Evolutionary conservation across 257 asterid genomes (phyloP), one percentile per base, ranked within the genome.

Genomic region (Parsonsia alboflavescens): DNA sequence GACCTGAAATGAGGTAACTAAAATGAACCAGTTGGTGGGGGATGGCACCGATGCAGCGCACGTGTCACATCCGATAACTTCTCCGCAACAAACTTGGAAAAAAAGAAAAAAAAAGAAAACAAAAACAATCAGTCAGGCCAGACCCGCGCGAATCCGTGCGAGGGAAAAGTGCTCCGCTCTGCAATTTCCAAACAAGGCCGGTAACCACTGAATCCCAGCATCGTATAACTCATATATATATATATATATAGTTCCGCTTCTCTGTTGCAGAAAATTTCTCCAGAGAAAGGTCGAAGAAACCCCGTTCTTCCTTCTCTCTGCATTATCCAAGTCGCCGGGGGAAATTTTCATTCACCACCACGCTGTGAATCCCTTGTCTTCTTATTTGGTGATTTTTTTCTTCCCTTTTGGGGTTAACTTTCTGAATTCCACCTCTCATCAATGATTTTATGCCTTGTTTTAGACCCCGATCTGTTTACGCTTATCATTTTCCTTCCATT

Each of bases 41-140:
- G 45, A 33, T 1, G 24, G 15, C 22, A 33, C 0, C 11, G 10
- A 7, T 22, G 69, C 45, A 63, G 46, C 39, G 48, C 69, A 64
- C 48, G 69, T 64, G 48, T 64, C 69, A 36, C 69, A 28, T 64
- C 48, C 45, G 13, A 64, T 48, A 64, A 64, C 48, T 48, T 64
- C 46, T 64, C 48, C 24, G 5, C 15, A 2, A 15, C 68, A 63
- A 62, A 19, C 39, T 33, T 33, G 39, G 12, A 62, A 30, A 9
- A 12, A 26, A 28, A 13, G 0, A 15, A 17, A 52, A 52, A 52
- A 3, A 52, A 17, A 52, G 16, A 52, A 15, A 52, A 52, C 0
- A 16, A 21, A 52, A 7, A n/a, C n/a, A n/a, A n/a, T n/a, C n/a
- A n/a, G n/a, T n/a, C n/a, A n/a, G n/a, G 15, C 42, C 68, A 12